Percentiles rank a stretch among this genome's conserved stretches.
These are phyloP conservation scores for Phaeomoniella chlamydospora DNA, from an alignment of 2,329 filamentous ascomycete species.

Conservation along the genomic window DNA sequence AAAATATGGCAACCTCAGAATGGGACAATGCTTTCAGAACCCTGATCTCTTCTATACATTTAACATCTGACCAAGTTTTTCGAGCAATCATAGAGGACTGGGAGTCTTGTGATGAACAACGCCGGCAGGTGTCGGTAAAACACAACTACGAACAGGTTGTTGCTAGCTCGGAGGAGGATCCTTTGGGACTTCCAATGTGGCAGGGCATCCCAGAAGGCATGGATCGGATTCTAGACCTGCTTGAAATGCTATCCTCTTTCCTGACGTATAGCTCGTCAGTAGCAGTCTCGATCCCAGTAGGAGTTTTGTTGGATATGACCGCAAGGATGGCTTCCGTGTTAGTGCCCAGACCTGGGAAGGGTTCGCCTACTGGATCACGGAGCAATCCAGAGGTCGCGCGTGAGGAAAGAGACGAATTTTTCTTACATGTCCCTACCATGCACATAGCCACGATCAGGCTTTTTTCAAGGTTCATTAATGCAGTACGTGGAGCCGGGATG, in stretches of 20 bases:
- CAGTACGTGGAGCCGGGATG: constrained; percentile 43
- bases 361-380: constrained; percentile 33
- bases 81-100: constrained; percentile 69
- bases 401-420: constrained; percentile 71
- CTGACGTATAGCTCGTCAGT: constrained; percentile 50
- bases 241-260: constrained; percentile 50
- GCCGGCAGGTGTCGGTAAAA: constrained; percentile 17
- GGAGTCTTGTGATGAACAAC: constrained; percentile 46
- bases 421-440: constrained; percentile 56
- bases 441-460: constrained; percentile 58
- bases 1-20: constrained; percentile 61
- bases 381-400: constrained; percentile 59
- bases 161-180: constrained; percentile 22
- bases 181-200: constrained; percentile 51
- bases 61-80: constrained; percentile 61
- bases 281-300: constrained; percentile 52
- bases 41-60: constrained; percentile 51
- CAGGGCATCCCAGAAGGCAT: constrained; percentile 58
- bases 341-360: constrained; percentile 26
- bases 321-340: constrained; percentile 56
- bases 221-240: constrained; percentile 51
- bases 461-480: constrained; percentile 39
- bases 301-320: constrained; percentile 52
- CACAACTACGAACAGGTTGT: constrained; percentile 19
- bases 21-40: constrained; percentile 56